Evolutionary conservation across 306 rosid species (phyloP), one percentile per base, ranked within the genome.

Genomic region (Prunus kanzakura): DNA sequence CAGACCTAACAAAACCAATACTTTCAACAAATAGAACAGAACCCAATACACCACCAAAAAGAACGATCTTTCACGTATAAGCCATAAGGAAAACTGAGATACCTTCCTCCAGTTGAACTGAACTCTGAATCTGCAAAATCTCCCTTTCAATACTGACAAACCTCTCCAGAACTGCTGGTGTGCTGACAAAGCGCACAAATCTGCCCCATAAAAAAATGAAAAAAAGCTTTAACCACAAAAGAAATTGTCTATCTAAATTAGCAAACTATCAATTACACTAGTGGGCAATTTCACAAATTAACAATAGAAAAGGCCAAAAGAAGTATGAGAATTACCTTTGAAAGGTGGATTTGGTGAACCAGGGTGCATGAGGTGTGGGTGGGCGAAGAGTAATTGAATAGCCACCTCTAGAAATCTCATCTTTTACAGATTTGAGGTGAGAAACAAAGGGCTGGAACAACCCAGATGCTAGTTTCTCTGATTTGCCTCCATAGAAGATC

Each of bases 151-250:
- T 64, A 79, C 70, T 84, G 60, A 84, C 86, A 82, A 89, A 89
- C 76, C 94, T 87, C 90, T 89, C 94, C 76, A 89, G 61, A 84
- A 87, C 71, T 3, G 88, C 90, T 19, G 91, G 94, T 43, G 94
- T 87, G 89, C 94, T 84, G 67, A 89, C 91, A 50, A 87, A 89
- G n/a, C 91, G 81, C 70, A 89, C 94, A 84, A 89, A 87, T 79
- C 94, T 89, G 80, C 20, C 50, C 61, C 66, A 71, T 11, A 51
- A 30, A 11, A 71, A 1, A 3, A 22, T 3, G 8, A 27, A 27
- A 6, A n/a, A 72, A 38, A 38, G 12, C 43, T 38, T 38, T 38
- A 60, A 6, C 41, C 60, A 25, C 22, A 64, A 35, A 32, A 18
- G 2, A 18, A 64, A 1, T 13, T 8, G 8, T 18, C 30, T 29